Base-by-base conservation (phyloP, 129 eudicot genomes). In the Centella asiatica region DNA sequence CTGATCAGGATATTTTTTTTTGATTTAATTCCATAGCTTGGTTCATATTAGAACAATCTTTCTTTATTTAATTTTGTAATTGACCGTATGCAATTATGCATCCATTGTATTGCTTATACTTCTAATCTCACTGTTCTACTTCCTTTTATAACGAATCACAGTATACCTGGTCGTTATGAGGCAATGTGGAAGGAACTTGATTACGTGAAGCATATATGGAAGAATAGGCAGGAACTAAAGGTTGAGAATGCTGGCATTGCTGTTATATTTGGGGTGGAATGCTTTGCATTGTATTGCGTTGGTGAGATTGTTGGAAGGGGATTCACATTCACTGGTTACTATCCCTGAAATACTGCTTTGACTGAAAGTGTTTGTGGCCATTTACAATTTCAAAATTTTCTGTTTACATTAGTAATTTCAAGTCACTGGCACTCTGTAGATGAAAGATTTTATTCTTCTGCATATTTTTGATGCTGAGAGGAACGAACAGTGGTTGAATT, bases 261-360 rank as follows among this genome's bases (percentile, higher is more conserved):
- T 27, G 77, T 80, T 57, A 66, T 85, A 55, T 85, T 85, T 44
- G 95, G 95, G 48, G 61, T 85, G 1, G 95, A 85, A 71, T 82
- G 89, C 71, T 85, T 73, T 79, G 95, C 95, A 4, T 85, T 89
- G 95, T 85, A 42, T 77, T 85, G 95, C 74, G 86, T 84, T 49
- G 95, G 95, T 68, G 95, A 85, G 81, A 82, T 85, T 44, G 76
- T 72, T 18, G 95, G 95, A 85, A 82, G 95, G 69, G 95, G 95
- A 28, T 79, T 76, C 73, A 82, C 89, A 49, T 76, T 85, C 65
- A 85, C 95, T 8, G 95, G 95, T 46, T 85, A 85, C 78, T 79
- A 82, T 69, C 79, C 74, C 22, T 85, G 64, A 85, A 13, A 18
- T 26, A 4, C 11, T 15, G 20, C n/a, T 60, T 5, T 32, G 65